These are phyloP conservation scores for Sphaerulina musiva DNA, from an alignment of 2,329 filamentous ascomycete species.

Conservation along the genomic window DNA sequence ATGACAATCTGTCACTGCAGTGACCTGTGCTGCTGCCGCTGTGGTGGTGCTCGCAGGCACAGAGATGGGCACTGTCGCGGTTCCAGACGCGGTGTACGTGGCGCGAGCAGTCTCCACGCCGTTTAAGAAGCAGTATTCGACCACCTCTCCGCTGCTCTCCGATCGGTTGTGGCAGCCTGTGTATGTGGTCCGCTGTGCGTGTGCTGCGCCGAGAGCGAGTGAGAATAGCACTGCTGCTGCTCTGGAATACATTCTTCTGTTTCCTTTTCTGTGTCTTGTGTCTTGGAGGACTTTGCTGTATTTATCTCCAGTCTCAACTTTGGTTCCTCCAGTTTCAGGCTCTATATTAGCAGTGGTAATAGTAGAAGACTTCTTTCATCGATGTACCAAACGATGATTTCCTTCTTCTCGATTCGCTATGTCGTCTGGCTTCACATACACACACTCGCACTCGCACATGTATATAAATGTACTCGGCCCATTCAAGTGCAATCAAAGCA, in stretches of 20 bases:
- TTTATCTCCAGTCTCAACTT: too few relatives aligned
- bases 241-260: slow-evolving; percentile 8
- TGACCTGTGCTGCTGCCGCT: slow-evolving; percentile 11
- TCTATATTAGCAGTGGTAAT: too few relatives aligned
- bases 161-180: slow-evolving; percentile 20
- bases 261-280: too few relatives aligned
- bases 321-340: too few relatives aligned
- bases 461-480: background rate
- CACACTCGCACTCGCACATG: background rate
- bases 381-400: too few relatives aligned
- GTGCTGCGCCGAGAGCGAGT: slow-evolving; percentile 5
- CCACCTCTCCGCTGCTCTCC: slow-evolving; percentile 6
- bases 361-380: too few relatives aligned
- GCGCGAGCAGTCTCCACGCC: slow-evolving; percentile 15
- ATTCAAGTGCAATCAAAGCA: background rate
- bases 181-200: slow-evolving; percentile 18
- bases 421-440: too few relatives aligned
- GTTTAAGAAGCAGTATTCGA: slow-evolving; percentile 19
- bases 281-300: background rate
- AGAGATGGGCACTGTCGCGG: slow-evolving; percentile 7
- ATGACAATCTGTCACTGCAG: slow-evolving; percentile 14
- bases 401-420: too few relatives aligned
- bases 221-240: background rate
- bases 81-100: slow-evolving; percentile 12
- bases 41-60: slow-evolving; percentile 8